Evolutionary conservation across 192 early-diverging fungal species (phyloP).

Genomic region (Allomyces macrogynus): DNA sequence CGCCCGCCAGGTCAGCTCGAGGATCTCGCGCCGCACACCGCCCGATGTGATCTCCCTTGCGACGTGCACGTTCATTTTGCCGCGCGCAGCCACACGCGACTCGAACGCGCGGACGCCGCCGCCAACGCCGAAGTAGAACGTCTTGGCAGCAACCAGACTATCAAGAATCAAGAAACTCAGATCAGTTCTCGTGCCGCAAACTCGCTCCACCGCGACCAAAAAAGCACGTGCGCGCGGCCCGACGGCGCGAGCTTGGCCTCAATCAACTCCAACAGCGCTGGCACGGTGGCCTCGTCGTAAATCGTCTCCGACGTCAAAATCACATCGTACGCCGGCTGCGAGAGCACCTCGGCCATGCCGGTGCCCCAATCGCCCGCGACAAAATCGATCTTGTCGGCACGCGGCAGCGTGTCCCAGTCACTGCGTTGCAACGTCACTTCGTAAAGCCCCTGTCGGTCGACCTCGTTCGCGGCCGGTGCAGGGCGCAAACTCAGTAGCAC

Average conservation of each 20-base stretch:
- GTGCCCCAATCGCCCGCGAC: constrained; percentile 16
- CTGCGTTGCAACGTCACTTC: constrained; percentile 8
- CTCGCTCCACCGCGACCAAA: no score
- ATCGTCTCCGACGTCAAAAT: constrained; percentile 30
- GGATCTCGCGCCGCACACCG: constrained; percentile 22
- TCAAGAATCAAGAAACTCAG: neutral
- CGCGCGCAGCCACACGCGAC: constrained; percentile 7
- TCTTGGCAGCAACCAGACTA: constrained; percentile 27
- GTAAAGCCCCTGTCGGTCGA: constrained; percentile 4
- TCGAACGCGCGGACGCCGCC: constrained; percentile 20
- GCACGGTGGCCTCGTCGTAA: constrained; percentile 14
- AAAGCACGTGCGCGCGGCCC: neutral
- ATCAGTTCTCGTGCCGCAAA: no score
- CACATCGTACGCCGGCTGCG: constrained; percentile 18
- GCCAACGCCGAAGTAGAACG: constrained; percentile 29
- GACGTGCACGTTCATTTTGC: constrained; percentile 6
- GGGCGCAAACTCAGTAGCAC: constrained; percentile 19
- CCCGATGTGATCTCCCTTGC: constrained; percentile 8
- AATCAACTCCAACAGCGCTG: neutral
- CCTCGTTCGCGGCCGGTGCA: neutral
- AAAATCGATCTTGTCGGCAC: constrained; percentile 5
- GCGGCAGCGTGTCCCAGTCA: neutral
- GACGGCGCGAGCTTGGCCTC: neutral
- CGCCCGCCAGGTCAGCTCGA: constrained; percentile 9
- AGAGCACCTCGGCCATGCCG: neutral